Base-by-base conservation (phyloP, 805 yeast genomes). In the Kuraishia cidri region DNA sequence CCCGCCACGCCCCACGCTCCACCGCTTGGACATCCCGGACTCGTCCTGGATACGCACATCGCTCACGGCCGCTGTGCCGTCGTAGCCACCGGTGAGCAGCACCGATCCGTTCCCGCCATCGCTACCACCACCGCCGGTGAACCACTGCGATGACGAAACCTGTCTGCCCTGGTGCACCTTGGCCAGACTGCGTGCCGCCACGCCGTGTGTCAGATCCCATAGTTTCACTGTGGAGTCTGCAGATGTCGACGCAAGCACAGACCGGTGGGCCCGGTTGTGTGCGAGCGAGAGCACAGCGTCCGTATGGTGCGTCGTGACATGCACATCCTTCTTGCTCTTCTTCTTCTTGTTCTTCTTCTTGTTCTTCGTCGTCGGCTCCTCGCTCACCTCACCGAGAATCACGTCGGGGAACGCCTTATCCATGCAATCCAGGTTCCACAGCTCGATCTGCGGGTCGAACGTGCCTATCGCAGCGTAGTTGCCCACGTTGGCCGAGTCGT, bases 391-490 rank as follows among this genome's bases (percentile, higher is more conserved):
- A 33, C 98, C 97, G 38, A 92, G 66, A 40, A 92, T 86, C 44
- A 82, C 70, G 51, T 88, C 95, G 10, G 98, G 98, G 69, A 84
- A 90, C 18, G 95, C 90, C 48, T 86, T 86, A 45, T 92, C 97
- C 23, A 90, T 66, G 41, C 80, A 77, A 54, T 92, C 98, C 48
- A 92, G 64, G 57, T 92, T 87, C 97, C 97, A 92, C 39, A 92
- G 72, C 60, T 92, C 98, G 56, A 92, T 90, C 51, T 83, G 94
- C 26, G 98, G 98, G 46, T 90, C 97, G 54, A 92, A 90, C 2
- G 97, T 84, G 52, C 97, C 97, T 42, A 92, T 66, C 10, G 98
- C 98, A 2, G 94, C 97, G 58, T 85, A 87, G 58, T 87, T 92
- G 8, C 94, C 96, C 20, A 76, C 60, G 39, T 74, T 70, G 3